These are phyloP conservation scores for Cladophialophora immunda DNA, from an alignment of 2,329 filamentous ascomycete species.

Conservation along the genomic window DNA sequence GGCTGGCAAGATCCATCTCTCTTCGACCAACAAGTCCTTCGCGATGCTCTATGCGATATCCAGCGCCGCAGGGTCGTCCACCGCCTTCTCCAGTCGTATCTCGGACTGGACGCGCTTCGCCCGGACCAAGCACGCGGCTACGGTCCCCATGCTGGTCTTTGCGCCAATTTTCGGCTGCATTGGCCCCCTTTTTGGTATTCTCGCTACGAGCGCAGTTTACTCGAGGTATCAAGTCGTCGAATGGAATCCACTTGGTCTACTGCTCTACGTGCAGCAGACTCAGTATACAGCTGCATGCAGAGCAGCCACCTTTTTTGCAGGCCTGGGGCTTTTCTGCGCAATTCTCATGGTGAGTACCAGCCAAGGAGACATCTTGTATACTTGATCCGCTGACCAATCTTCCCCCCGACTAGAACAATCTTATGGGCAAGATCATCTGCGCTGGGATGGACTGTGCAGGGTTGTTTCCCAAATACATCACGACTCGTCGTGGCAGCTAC, in stretches of 20 bases:
- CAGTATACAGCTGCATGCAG: conserved; percentile 17
- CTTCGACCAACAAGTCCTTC: conserved; percentile 10
- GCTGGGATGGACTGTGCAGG: conserved; percentile 24
- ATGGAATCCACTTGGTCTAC: conserved; percentile 21
- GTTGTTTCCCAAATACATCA: conserved; percentile 19
- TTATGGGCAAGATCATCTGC: conserved; percentile 16
- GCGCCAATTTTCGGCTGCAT: conserved; percentile 12
- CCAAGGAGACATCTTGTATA: background rate
- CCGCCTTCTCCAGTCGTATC: conserved; percentile 11
- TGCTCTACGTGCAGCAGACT: conserved; percentile 10
- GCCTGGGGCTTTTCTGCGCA: conserved; percentile 3
- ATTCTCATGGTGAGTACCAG: background rate
- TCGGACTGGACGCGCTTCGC: conserved; percentile 26
- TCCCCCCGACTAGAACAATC: conserved; percentile 8
- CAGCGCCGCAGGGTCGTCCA: conserved; percentile 5
- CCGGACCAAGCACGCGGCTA: conserved; percentile 9
- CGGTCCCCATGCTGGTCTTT: conserved; percentile 8
- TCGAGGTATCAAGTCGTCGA: background rate
- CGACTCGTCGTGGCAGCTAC: conserved; percentile 14
- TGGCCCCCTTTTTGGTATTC: conserved; percentile 11
- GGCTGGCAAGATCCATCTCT: conserved; percentile 11
- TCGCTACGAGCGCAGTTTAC: conserved; percentile 15
- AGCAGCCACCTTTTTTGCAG: conserved; percentile 20
- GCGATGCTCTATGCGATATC: conserved; percentile 13
- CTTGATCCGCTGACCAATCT: conserved; percentile 2